Conservation (phyloP, 169 alveolate species). For the Pseudocohnilembus persalinus region DNA sequence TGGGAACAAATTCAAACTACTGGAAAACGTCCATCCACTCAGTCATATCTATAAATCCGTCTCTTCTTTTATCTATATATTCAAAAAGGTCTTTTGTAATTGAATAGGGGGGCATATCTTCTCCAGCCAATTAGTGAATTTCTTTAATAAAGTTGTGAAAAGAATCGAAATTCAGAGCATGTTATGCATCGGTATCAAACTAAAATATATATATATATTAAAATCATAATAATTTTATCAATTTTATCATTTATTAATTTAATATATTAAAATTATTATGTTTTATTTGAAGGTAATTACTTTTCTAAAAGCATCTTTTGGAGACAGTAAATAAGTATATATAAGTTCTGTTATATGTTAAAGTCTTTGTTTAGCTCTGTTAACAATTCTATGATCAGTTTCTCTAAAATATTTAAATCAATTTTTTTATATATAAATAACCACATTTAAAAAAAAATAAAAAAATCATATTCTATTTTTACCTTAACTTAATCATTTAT, state of each 20-base stretch:
- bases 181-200: constrained; percentile 58
- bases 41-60: constrained; percentile 78
- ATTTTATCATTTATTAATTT: background rate
- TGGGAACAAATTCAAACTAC: constrained; percentile 50
- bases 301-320: constrained; percentile 73
- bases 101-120: constrained; percentile 72
- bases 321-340: constrained; percentile 67
- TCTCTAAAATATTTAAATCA: background rate
- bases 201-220: background rate
- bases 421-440: background rate
- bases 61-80: constrained; percentile 81
- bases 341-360: constrained; percentile 67
- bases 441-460: background rate
- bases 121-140: constrained; percentile 56
- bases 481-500: constrained; percentile 61
- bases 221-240: background rate
- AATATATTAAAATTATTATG: too few species aligned
- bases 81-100: constrained; percentile 85
- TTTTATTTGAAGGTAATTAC: constrained; percentile 40
- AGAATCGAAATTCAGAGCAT: constrained; percentile 60
- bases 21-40: constrained; percentile 85
- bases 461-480: too few species aligned
- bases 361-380: constrained; percentile 57
- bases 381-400: constrained; percentile 54
- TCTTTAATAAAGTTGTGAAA: constrained; percentile 58